phyloP scores from a whole-genome alignment of 805 yeast species.

The Phaffomyces thermotolerans region DNA sequence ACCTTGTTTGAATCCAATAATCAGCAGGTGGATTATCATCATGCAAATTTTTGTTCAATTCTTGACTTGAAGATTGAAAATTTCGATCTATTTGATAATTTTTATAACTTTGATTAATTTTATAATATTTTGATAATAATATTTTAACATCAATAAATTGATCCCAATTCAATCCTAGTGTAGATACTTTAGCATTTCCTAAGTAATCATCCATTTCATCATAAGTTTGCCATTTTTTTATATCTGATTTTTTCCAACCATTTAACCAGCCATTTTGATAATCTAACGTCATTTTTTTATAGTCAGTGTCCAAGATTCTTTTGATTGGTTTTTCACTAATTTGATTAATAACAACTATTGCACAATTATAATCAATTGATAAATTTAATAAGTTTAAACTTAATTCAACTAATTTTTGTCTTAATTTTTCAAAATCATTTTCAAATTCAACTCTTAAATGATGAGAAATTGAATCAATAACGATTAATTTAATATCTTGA shows the following conservation, averaged over 20 bases:
- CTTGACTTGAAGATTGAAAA: no score
- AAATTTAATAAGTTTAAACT: slow-evolving; percentile 42
- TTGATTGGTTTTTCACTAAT: slow-evolving; percentile 53
- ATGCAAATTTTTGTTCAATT: slow-evolving; percentile 3
- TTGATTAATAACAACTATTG: slow-evolving; percentile 72
- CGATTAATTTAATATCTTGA: slow-evolving; percentile 43
- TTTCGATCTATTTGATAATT: no score
- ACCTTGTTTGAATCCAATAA: slow-evolving; percentile 25
- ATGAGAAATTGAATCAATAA: slow-evolving; percentile 80
- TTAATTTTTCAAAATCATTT: slow-evolving; percentile 34
- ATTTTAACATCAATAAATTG: slow-evolving; percentile 44
- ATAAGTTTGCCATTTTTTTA: slow-evolving; percentile 25
- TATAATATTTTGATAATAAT: slow-evolving; percentile 35
- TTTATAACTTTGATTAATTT: slow-evolving; percentile 25
- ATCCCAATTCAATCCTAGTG: slow-evolving; percentile 51
- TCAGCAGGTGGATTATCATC: slow-evolving; percentile 5
- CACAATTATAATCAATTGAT: slow-evolving; percentile 41
- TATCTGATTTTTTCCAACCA: slow-evolving; percentile 60
- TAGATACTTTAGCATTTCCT: slow-evolving; percentile 35
- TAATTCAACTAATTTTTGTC: slow-evolving; percentile 33
- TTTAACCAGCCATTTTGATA: slow-evolving; percentile 65
- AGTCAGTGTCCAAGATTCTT: slow-evolving; percentile 17
- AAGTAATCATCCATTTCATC: slow-evolving; percentile 15
- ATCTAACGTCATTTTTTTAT: slow-evolving; percentile 34
- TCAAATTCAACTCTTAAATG: slow-evolving; percentile 61